Evolutionary conservation across 768 basidiomycete genomes (phyloP).

Genomic region (Termitomyces titanicus): DNA sequence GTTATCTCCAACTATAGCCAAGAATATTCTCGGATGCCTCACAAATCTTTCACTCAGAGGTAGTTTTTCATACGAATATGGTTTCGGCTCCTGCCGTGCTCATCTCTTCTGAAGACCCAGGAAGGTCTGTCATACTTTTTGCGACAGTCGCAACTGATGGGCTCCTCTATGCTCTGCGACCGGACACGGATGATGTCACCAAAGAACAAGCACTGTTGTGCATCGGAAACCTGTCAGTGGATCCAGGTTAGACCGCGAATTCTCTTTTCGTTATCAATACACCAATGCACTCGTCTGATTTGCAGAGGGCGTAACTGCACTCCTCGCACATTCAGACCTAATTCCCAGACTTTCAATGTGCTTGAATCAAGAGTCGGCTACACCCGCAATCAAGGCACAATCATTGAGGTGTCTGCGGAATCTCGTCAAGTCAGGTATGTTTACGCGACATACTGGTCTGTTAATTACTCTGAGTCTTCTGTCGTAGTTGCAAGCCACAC

Average conservation of each 20-base stretch:
- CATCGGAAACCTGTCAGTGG: slow-evolving; percentile 14
- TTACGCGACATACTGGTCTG: neutral
- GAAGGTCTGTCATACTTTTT: slow-evolving; percentile 9
- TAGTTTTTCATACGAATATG: neutral
- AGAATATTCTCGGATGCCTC: slow-evolving; percentile 14
- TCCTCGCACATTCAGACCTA: slow-evolving; percentile 8
- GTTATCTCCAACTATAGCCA: slow-evolving; percentile 4
- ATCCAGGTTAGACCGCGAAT: slow-evolving; percentile 3
- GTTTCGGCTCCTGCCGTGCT: neutral
- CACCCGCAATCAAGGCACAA: slow-evolving; percentile 12
- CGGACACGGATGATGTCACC: slow-evolving; percentile 6
- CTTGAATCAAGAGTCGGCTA: slow-evolving; percentile 2
- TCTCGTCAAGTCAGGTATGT: slow-evolving; percentile 14
- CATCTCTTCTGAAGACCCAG: slow-evolving; percentile 7
- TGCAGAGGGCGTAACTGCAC: slow-evolving; percentile 4
- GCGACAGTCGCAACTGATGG: slow-evolving; percentile 4
- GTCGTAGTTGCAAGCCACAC: slow-evolving; percentile 8
- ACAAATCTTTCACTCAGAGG: slow-evolving; percentile 17
- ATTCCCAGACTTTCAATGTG: slow-evolving; percentile 12
- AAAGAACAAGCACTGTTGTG: slow-evolving; percentile 15
- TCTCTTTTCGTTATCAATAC: neutral
- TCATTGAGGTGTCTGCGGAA: slow-evolving; percentile 15
- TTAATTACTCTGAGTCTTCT: neutral
- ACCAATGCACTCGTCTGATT: neutral
- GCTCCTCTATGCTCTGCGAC: slow-evolving; percentile 3